Evolutionary conservation across 192 early-diverging fungal genomes (phyloP).

Genomic region (Coemansia sp.): DNA sequence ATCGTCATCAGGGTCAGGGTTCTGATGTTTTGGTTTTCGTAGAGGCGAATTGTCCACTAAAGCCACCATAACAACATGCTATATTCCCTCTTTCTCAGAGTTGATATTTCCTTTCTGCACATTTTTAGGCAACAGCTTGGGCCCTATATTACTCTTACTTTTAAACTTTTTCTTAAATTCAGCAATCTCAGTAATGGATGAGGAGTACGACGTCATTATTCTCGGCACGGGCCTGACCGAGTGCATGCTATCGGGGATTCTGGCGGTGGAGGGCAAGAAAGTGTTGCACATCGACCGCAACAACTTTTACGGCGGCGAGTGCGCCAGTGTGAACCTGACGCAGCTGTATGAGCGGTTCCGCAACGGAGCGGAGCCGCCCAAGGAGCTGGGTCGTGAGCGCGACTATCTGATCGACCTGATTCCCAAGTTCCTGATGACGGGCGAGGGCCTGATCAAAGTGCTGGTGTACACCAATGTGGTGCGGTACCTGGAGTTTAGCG

Average conservation of each 20-base stretch:
- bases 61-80: not conserved
- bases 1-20: not conserved
- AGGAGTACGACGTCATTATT: slow-evolving; percentile 86
- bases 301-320: slow-evolving; percentile 98
- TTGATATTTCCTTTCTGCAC: not conserved
- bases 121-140: too few relatives aligned
- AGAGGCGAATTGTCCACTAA: not conserved
- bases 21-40: slow-evolving; percentile 4
- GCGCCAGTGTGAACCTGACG: slow-evolving; percentile 92
- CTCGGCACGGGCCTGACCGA: slow-evolving; percentile 88
- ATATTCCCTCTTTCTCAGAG: not conserved
- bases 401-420: slow-evolving; percentile 99
- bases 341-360: slow-evolving; percentile 84
- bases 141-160: not conserved
- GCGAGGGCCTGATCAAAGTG: slow-evolving; percentile 95
- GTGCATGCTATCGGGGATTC: slow-evolving; percentile 83
- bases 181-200: slow-evolving; percentile 61
- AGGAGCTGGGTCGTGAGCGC: slow-evolving; percentile 66
- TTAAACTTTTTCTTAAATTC: slow-evolving; percentile 2
- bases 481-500: slow-evolving; percentile 96
- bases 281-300: slow-evolving; percentile 92
- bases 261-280: slow-evolving; percentile 89
- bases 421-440: slow-evolving; percentile 99
- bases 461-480: slow-evolving; percentile 98
- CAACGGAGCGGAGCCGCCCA: slow-evolving; percentile 53